Evolutionary conservation across 495 filamentous ascomycete genomes (phyloP).

Genomic region (Penicillium silybi): DNA sequence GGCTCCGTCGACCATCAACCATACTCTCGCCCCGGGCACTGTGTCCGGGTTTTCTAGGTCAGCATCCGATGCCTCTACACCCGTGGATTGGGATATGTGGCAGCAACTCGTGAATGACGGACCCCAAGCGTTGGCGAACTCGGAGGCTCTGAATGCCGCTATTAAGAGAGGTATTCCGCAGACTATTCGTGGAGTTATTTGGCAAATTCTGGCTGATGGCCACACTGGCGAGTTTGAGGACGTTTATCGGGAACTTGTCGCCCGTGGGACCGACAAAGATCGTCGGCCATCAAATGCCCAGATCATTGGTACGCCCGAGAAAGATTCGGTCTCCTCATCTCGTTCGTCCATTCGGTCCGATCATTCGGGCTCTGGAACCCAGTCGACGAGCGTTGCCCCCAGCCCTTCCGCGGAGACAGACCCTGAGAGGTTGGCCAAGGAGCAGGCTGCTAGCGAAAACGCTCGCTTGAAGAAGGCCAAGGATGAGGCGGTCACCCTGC

Average conservation of each 20-base stretch:
- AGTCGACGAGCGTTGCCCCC: conserved; percentile 53
- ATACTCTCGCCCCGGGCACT: conserved; percentile 73
- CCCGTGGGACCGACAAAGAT: conserved; percentile 71
- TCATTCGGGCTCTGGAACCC: conserved; percentile 61
- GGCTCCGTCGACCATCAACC: conserved; percentile 48
- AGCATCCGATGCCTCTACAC: conserved; percentile 55
- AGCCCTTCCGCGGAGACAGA: conserved; percentile 61
- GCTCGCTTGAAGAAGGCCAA: conserved; percentile 70
- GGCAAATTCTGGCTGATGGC: conserved; percentile 94
- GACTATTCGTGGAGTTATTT: conserved; percentile 92
- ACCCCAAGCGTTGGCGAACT: conserved; percentile 77
- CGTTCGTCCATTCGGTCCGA: conserved; percentile 82
- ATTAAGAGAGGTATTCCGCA: conserved; percentile 92
- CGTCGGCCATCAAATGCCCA: conserved; percentile 43
- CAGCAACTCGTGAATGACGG: conserved; percentile 93
- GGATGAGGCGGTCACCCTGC: conserved; percentile 64
- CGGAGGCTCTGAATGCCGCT: conserved; percentile 82
- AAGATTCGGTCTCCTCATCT: conserved; percentile 63
- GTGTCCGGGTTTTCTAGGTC: conserved; percentile 72
- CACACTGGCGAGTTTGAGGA: conserved; percentile 84
- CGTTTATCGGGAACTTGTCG: conserved; percentile 80
- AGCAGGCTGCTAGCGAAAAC: conserved; percentile 60
- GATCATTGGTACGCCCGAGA: conserved; percentile 48
- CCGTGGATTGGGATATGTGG: conserved; percentile 97
- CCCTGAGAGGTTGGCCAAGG: conserved; percentile 59